phyloP scores from a whole-genome alignment of 768 basidiomycete genomes.

The Lactarius evosmus region DNA sequence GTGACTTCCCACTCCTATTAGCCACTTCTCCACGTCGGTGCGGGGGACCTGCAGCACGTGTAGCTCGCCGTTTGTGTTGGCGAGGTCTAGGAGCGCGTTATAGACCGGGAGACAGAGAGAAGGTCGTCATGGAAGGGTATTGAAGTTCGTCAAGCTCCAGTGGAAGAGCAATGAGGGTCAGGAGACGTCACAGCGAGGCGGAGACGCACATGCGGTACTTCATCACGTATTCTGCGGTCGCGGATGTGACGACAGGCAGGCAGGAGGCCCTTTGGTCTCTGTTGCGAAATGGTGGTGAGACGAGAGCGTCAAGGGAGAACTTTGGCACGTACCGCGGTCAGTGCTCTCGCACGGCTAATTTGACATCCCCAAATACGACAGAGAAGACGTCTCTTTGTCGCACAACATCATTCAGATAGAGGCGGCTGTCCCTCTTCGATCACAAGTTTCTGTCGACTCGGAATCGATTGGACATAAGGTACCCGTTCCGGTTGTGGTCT shows the following conservation, averaged over 20 bases:
- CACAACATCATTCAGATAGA: conserved; percentile 51
- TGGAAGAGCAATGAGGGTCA: conserved; percentile 5
- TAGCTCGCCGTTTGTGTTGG: no score
- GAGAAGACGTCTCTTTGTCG: conserved; percentile 53
- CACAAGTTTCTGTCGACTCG: conserved; percentile 55
- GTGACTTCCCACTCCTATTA: conserved; percentile 72
- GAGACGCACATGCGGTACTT: conserved; percentile 73
- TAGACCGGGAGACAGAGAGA: conserved; percentile 58
- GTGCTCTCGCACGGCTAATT: conserved; percentile 64
- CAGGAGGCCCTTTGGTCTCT: conserved; percentile 76
- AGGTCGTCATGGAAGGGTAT: conserved; percentile 66
- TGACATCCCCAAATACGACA: conserved; percentile 60
- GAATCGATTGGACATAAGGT: conserved; percentile 71
- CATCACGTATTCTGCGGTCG: conserved; percentile 50
- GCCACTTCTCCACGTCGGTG: no score
- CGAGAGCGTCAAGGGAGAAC: neutral
- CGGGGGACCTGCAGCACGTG: no score
- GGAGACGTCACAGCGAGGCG: no score
- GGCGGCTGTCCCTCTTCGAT: conserved; percentile 50
- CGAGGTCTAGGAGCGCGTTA: no score
- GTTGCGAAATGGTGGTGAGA: conserved; percentile 16
- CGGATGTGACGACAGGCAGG: conserved; percentile 52
- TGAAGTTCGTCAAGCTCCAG: conserved; percentile 71
- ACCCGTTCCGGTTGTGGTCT: no score
- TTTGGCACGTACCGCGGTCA: conserved; percentile 61